A percentile compares a stretch with the other conserved stretches of the same genome.
Conservation (phyloP, 345 rosid species). For the Ceriops tagal region DNA sequence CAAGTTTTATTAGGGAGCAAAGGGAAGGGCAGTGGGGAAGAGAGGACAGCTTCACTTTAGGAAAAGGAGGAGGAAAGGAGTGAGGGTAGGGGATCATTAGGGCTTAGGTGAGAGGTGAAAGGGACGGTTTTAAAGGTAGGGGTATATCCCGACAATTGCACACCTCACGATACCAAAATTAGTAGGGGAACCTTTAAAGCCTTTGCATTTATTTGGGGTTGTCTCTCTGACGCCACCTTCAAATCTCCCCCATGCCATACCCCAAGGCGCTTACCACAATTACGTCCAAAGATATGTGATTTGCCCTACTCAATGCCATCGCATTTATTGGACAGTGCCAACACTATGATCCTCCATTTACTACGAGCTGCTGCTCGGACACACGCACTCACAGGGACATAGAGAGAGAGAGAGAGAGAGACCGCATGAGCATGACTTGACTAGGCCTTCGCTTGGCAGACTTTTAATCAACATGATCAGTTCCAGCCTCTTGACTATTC, state of each 20-base stretch:
- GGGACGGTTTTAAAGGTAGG: conserved; percentile 24
- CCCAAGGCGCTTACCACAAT: background rate
- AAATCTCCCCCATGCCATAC: conserved; percentile 7
- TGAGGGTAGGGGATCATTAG: conserved; percentile 1
- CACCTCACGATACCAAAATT: conserved; percentile 14
- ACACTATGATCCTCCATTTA: conserved; percentile 24
- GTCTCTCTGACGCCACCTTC: conserved; percentile 20
- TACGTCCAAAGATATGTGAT: conserved; percentile 10
- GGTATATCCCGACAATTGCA: conserved; percentile 34
- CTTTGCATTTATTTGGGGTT: conserved; percentile 41
- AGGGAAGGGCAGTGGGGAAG: background rate
- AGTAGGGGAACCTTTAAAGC: conserved; percentile 3
- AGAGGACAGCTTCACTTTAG: too few relatives aligned
- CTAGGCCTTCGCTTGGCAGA: conserved; percentile 29
- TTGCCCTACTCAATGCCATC: conserved; percentile 25
- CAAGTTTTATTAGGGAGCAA: too few relatives aligned
- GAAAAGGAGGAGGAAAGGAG: background rate
- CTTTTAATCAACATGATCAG: background rate
- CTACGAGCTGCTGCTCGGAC: background rate
- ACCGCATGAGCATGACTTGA: conserved; percentile 33
- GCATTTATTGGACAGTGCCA: conserved; percentile 56
- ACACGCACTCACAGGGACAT: background rate
- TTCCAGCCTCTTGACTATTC: conserved; percentile 13
- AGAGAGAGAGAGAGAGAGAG: too few relatives aligned
- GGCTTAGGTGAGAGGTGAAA: conserved; percentile 6